Base-by-base conservation (phyloP, 2,329 filamentous ascomycete species). In the Coniochaeta sp. region DNA sequence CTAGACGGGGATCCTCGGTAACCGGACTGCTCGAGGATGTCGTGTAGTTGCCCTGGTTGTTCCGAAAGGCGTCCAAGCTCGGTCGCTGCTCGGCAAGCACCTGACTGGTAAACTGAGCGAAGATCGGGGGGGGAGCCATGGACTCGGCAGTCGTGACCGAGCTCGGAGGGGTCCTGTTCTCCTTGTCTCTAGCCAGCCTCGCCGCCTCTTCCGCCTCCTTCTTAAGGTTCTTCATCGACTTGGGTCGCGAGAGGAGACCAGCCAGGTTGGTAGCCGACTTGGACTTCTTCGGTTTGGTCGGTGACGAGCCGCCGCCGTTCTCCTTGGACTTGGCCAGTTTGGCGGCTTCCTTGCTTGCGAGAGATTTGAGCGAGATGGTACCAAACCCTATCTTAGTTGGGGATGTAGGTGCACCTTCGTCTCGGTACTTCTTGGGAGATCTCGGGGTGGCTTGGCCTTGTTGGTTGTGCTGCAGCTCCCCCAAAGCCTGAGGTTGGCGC, bases 241-340 rank as follows among this genome's bases (percentile, higher is more conserved):
- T 91, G 61, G 87, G 85, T 60, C 89, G 87, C 60, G 86, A 86
- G 58, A 96, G 82, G 59, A 97, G 82, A 4, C 82, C 86, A 0
- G 86, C 85, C n/a, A 98, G 80, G 70, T 92, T 96, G 34, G 89
- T 89, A 3, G 89, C 83, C 0, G 93, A 96, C 73, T 93, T 96
- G 40, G 84, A 84, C 77, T 93, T 96, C 69, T 88, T 89, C 28
- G 85, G 84, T 69, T 89, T 89, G 61, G 79, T 80, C 12, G 81
- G 80, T 44, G 82, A 73, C n/a, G 47, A n/a, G n/a, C 9, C 14
- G 24, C 9, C 14, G 24, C 47, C 26, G 16, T 52, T 52, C 47
- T 65, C 62, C 60, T 67, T 68, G 34, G 71, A 68, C 65, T 78
- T 78, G 60, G 75, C 73, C 26, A 68, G 65, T 58, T 74, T 78